Percentiles rank a stretch among this genome's conserved stretches.
These are phyloP conservation scores for Mariannaea elegans DNA, from an alignment of 2,329 filamentous ascomycete genomes.

Conservation along the genomic window DNA sequence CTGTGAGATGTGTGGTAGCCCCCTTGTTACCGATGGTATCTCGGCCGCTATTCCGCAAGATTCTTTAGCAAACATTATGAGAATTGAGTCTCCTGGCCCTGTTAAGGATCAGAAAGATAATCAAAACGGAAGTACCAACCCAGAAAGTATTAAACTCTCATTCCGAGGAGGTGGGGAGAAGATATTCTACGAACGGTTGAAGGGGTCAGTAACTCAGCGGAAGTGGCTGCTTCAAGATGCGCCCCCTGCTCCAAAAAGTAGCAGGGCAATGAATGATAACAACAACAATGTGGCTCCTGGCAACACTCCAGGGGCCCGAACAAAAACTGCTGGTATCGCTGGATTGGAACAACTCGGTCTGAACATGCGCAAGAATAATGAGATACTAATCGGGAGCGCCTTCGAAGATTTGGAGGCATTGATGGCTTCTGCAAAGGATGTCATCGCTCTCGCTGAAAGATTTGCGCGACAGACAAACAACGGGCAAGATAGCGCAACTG, in stretches of 20 bases:
- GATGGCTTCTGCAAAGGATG: conserved; percentile 97
- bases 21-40: conserved; percentile 67
- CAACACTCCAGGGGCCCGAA: conserved; percentile 42
- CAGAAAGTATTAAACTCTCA: conserved; percentile 87
- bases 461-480: conserved; percentile 76
- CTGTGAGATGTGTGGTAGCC: conserved; percentile 91
- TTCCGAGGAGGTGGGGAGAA: conserved; percentile 91
- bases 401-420: conserved; percentile 97
- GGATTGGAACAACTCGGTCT: conserved; percentile 87
- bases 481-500: conserved; percentile 66
- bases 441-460: conserved; percentile 89
- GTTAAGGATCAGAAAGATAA: conserved; percentile 56
- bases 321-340: conserved; percentile 85
- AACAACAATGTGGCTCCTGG: conserved; percentile 38
- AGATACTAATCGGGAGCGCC: conserved; percentile 88
- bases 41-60: conserved; percentile 45
- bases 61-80: conserved; percentile 48
- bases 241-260: conserved; percentile 80
- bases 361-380: conserved; percentile 90
- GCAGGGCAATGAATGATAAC: conserved; percentile 47
- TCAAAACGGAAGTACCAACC: conserved; percentile 60
- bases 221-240: conserved; percentile 96
- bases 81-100: conserved; percentile 83
- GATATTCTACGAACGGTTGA: conserved; percentile 88
- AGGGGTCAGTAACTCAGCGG: conserved; percentile 85